phyloP scores from a whole-genome alignment of 225 moss, liverwort and hornwort species.

The Rhytidiadelphus loreus region DNA sequence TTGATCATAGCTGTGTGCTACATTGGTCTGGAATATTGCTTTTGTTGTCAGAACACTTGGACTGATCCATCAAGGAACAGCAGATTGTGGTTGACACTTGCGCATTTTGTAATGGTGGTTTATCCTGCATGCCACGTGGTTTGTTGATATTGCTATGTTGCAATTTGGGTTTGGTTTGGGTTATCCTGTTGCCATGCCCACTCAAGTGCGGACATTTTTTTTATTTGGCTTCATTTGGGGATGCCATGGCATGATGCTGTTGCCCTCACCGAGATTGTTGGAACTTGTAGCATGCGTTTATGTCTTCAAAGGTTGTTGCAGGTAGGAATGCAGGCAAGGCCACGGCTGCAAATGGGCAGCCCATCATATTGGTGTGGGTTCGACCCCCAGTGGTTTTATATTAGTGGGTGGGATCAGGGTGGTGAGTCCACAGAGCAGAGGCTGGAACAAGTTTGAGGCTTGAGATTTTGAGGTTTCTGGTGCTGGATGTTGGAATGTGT shows the following conservation, averaged over 20 bases:
- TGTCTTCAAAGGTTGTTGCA: not conserved
- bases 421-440: not conserved
- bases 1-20: too few species aligned
- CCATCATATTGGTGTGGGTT: constrained; percentile 41
- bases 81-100: not conserved
- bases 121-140: not conserved
- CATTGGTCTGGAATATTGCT: not conserved
- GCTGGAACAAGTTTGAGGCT: not conserved
- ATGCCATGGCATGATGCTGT: not conserved
- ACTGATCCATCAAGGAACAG: not conserved
- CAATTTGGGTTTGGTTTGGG: not conserved
- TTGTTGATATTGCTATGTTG: not conserved
- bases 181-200: not conserved
- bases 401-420: not conserved
- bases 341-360: constrained; percentile 46
- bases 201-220: not conserved
- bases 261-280: not conserved
- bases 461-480: not conserved
- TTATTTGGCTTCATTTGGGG: not conserved
- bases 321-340: constrained; percentile 20
- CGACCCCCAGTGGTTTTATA: constrained; percentile 43
- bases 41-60: not conserved
- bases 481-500: not conserved
- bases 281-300: not conserved
- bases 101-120: not conserved